Evolutionary conservation across 306 rosid genomes (phyloP), one percentile per base, ranked within the genome.

Genomic region (Glycine soja): DNA sequence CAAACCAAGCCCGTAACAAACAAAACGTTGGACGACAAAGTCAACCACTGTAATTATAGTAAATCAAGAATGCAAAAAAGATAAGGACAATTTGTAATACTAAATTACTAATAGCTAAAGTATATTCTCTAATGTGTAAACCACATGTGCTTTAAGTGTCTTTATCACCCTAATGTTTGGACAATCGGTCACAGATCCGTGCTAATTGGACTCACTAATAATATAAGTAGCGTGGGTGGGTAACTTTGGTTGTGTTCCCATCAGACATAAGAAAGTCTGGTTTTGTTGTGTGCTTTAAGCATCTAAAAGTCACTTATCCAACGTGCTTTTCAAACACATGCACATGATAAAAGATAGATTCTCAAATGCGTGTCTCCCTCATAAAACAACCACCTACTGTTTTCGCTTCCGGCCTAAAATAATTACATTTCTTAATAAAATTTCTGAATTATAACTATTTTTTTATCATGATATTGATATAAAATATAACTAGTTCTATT

Each of bases 211-310:
- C 46, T 48, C 13, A 48, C 14, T 48, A 48, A 12, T 4, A 19
- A 19, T 19, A 19, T 19, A 19, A 19, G 24, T 15, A 9, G 11
- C 24, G 48, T 57, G 69, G 54, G 9, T 72, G 7, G 51, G 1
- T 70, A 47, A 66, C 67, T 66, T 78, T 66, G 74, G 67, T 78
- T 52, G 54, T 65, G 82, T 67, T 78, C 67, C 56, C 66, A 66
- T 7, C 30, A 50, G 81, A 77, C 65, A 65, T 7, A 3, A 54
- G 43, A 14, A 53, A 76, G 16, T 10, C 12, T 74, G 10, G 69
- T 42, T 57, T 63, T 64, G 11, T 40, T 57, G 67, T 40, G 5
- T 24, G 70, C 7, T 75, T 58, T 19, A 42, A 40, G 24, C 11
- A 14, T 14, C 79, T 43, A 43, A 42, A 30, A 58, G 30, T 24